Percentiles rank a stretch among this genome's conserved stretches.
phyloP scores from a whole-genome alignment of 352 stramenopile species.

The Phytophthora idaei region DNA sequence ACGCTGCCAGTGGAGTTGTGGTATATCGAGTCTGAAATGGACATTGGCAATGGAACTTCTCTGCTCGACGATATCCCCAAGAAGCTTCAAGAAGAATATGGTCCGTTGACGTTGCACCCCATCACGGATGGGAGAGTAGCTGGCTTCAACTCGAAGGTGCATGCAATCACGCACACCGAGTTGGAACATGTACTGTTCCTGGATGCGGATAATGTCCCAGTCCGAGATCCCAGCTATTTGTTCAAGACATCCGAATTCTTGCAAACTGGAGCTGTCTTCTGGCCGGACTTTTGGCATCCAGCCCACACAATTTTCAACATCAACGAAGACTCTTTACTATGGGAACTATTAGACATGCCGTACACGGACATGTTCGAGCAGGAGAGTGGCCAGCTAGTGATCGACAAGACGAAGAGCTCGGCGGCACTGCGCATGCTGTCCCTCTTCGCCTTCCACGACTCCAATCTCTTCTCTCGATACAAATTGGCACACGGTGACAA shows the following conservation, averaged over 20 bases:
- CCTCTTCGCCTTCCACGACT: constrained; percentile 36
- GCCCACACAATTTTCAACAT: constrained; percentile 68
- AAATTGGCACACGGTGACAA: constrained; percentile 53
- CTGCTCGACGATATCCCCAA: constrained; percentile 28
- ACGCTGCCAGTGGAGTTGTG: constrained; percentile 65
- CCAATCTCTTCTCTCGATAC: constrained; percentile 29
- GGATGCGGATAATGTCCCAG: constrained; percentile 60
- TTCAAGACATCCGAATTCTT: constrained; percentile 47
- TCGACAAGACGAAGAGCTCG: constrained; percentile 34
- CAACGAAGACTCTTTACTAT: constrained; percentile 49
- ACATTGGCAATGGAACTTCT: constrained; percentile 13
- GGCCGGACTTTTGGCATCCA: constrained; percentile 51
- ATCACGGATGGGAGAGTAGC: constrained; percentile 37
- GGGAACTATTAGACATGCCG: constrained; percentile 42
- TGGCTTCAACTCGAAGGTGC: constrained; percentile 59
- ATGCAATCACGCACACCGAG: constrained; percentile 43
- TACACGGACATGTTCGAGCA: constrained; percentile 65
- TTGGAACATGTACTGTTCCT: constrained; percentile 53
- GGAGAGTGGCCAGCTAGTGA: constrained; percentile 56
- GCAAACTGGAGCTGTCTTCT: constrained; percentile 54
- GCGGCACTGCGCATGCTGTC: constrained; percentile 29
- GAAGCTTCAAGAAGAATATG: constrained; percentile 28
- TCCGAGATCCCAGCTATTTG: constrained; percentile 54
- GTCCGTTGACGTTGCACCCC: constrained; percentile 31
- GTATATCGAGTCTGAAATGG: constrained; percentile 53